A percentile compares a stretch with the other conserved stretches of the same genome.
These are phyloP conservation scores for Haberlea rhodopensis DNA, from an alignment of 257 asterid species.

Conservation along the genomic window DNA sequence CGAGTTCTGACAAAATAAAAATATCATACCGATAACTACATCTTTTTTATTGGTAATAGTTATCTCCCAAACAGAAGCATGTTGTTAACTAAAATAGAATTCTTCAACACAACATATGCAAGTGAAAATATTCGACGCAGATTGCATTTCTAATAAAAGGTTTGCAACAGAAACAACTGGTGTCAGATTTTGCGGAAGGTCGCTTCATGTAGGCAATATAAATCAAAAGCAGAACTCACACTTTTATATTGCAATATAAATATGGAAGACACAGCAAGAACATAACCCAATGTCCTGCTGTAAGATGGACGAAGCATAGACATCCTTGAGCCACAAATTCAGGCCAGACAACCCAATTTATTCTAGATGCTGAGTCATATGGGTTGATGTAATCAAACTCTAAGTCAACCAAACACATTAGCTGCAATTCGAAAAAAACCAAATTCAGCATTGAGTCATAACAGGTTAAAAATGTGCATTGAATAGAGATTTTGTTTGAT, in stretches of 20 bases:
- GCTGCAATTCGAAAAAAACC: constrained; percentile 54
- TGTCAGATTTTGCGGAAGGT: neutral
- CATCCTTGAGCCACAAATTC: constrained; percentile 65
- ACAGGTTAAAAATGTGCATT: no score
- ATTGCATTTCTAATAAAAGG: constrained; percentile 11
- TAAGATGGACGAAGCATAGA: constrained; percentile 68
- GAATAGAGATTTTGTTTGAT: no score
- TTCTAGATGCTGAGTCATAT: constrained; percentile 76
- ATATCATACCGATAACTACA: neutral
- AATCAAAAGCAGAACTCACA: constrained; percentile 50
- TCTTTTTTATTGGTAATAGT: neutral
- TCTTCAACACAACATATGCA: constrained; percentile 7
- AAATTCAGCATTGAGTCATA: no score
- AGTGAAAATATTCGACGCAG: neutral
- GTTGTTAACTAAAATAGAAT: neutral
- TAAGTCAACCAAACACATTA: constrained; percentile 85
- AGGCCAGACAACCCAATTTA: constrained; percentile 64
- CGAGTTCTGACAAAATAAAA: neutral
- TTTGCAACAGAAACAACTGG: constrained; percentile 9
- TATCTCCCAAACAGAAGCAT: constrained; percentile 10
- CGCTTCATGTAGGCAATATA: neutral
- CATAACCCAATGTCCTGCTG: constrained; percentile 84
- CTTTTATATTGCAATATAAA: constrained; percentile 49
- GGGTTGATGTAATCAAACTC: constrained; percentile 85
- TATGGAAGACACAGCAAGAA: constrained; percentile 67